Evolutionary conservation across 2,329 filamentous ascomycete species (phyloP).

Genomic region (Trichophyton simii): DNA sequence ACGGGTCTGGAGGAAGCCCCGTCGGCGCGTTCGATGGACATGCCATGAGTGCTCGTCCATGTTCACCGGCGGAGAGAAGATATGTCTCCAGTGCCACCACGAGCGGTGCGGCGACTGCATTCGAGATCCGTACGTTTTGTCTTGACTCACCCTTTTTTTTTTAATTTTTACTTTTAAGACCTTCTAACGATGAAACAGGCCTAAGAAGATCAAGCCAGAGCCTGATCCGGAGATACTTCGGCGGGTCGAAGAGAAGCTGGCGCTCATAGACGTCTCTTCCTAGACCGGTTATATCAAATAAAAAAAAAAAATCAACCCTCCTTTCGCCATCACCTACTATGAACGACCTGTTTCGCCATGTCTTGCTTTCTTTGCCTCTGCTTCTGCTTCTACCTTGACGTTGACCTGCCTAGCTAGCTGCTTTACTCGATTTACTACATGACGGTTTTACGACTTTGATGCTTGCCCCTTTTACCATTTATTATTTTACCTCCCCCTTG

Average conservation of each 20-base stretch:
- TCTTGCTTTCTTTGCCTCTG: background rate
- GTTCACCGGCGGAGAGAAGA: slow-evolving; percentile 23
- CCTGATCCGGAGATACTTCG: slow-evolving; percentile 28
- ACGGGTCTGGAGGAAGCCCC: slow-evolving; percentile 28
- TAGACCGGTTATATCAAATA: background rate
- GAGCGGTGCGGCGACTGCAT: slow-evolving; percentile 30
- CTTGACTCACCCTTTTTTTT: background rate
- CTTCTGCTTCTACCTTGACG: background rate
- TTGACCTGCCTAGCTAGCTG: background rate
- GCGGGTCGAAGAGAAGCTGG: slow-evolving; percentile 30
- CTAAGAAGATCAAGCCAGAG: slow-evolving; percentile 29
- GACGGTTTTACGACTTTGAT: background rate
- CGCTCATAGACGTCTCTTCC: slow-evolving; percentile 10
- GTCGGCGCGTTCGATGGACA: slow-evolving; percentile 29
- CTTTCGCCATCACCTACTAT: background rate
- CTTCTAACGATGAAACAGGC: slow-evolving; percentile 18
- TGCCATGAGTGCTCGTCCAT: slow-evolving; percentile 29
- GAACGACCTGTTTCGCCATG: background rate
- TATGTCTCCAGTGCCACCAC: slow-evolving; percentile 30
- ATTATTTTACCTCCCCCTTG: background rate
- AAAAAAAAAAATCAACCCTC: background rate
- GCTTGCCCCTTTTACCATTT: background rate
- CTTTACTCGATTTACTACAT: background rate
- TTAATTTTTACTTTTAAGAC: background rate
- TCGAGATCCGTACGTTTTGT: slow-evolving; percentile 29